Conservation (phyloP, 495 filamentous ascomycete species). For the Lindgomyces ingoldianus region DNA sequence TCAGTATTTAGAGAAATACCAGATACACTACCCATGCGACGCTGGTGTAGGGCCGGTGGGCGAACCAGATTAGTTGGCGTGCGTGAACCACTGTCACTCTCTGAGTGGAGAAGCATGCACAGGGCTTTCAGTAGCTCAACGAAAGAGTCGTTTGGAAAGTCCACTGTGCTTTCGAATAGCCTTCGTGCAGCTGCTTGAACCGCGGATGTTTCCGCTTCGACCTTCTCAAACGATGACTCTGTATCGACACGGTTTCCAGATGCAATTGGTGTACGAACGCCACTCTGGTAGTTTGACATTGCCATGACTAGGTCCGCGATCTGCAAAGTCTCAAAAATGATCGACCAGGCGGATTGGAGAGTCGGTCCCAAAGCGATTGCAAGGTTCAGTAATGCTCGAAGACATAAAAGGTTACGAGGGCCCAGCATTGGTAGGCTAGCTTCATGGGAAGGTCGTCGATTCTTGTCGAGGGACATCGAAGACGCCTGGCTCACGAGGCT, state of each 20-base stretch:
- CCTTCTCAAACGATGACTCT: constrained; percentile 58
- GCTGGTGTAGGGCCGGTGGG: constrained; percentile 45
- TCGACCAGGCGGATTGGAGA: constrained; percentile 80
- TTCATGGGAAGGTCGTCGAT: constrained; percentile 57
- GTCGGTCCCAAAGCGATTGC: constrained; percentile 93
- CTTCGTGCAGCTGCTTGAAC: constrained; percentile 86
- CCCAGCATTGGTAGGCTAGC: constrained; percentile 61
- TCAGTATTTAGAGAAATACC: constrained; percentile 49
- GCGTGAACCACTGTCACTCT: constrained; percentile 36
- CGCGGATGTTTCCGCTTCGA: constrained; percentile 73
- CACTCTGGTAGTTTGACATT: constrained; percentile 44
- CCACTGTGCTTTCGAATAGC: constrained; percentile 84
- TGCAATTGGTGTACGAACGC: constrained; percentile 10
- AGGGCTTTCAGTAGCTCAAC: constrained; percentile 74
- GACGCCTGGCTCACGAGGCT: constrained; percentile 56
- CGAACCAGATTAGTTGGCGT: constrained; percentile 9
- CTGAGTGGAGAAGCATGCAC: constrained; percentile 54
- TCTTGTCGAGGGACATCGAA: constrained; percentile 50
- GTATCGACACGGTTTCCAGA: constrained; percentile 16
- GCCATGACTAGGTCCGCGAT: constrained; percentile 86
- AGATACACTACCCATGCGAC: constrained; percentile 52
- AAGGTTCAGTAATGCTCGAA: constrained; percentile 86
- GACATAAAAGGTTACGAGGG: constrained; percentile 84
- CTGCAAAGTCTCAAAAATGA: constrained; percentile 85
- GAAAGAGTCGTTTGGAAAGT: constrained; percentile 82